Evolutionary conservation across 2,329 filamentous ascomycete genomes (phyloP).

Genomic region (Chrysosporium keratinophilum): DNA sequence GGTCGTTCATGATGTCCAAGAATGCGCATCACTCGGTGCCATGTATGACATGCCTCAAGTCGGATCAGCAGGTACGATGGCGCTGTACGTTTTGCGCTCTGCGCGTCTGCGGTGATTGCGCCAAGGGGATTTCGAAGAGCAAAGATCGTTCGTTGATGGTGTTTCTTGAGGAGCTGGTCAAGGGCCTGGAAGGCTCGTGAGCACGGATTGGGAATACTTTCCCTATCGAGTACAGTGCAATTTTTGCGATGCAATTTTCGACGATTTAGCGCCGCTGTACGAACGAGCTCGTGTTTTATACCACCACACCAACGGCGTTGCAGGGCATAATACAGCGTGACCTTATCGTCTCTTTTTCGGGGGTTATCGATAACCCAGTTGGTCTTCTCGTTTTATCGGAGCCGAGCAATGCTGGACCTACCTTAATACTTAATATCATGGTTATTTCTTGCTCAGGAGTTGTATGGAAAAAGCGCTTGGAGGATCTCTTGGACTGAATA

Average conservation of each 20-base stretch:
- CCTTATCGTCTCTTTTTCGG: neutral
- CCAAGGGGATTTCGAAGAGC: constrained; percentile 27
- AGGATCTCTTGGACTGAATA: no score
- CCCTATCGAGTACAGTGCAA: neutral
- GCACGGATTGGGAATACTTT: neutral
- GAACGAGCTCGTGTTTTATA: neutral
- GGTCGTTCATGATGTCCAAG: constrained; percentile 26
- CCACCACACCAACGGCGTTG: neutral
- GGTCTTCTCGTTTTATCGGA: no score
- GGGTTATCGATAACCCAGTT: neutral
- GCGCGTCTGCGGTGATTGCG: constrained; percentile 32
- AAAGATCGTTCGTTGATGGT: constrained; percentile 27
- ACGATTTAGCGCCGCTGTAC: neutral
- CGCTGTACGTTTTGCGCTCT: constrained; percentile 36
- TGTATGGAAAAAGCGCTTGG: no score
- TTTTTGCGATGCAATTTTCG: neutral
- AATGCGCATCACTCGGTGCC: constrained; percentile 34
- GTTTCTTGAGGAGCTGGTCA: constrained; percentile 22
- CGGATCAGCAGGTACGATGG: constrained; percentile 30
- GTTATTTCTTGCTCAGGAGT: neutral
- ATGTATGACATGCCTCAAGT: constrained; percentile 36
- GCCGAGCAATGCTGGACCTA: neutral
- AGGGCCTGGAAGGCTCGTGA: constrained; percentile 8
- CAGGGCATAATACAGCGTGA: neutral
- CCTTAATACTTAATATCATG: neutral